Conservation (phyloP, 331 rosid genomes). For the Pyracantha coccinea region DNA sequence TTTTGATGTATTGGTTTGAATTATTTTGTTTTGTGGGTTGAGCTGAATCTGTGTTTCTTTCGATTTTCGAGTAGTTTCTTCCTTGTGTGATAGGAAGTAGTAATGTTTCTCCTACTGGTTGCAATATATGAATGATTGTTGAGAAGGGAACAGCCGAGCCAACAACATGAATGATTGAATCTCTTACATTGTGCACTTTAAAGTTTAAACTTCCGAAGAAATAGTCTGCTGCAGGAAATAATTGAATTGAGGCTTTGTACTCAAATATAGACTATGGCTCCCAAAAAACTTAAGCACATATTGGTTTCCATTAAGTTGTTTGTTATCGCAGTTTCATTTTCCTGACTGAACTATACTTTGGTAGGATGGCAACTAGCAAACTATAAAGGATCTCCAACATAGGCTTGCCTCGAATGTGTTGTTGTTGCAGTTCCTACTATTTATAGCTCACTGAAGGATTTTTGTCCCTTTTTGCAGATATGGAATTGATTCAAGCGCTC, state of each 20-base stretch:
- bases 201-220: background rate
- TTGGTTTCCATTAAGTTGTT: background rate
- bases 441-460: background rate
- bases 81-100: background rate
- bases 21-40: constrained; percentile 1
- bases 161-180: background rate
- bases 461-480: constrained; percentile 13
- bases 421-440: background rate
- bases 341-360: background rate
- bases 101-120: background rate
- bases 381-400: background rate
- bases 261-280: background rate
- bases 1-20: background rate
- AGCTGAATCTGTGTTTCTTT: background rate
- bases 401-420: background rate
- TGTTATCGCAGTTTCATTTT: background rate
- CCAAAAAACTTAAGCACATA: background rate
- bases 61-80: background rate
- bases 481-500: constrained; percentile 12
- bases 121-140: background rate
- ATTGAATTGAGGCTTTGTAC: background rate
- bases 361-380: background rate
- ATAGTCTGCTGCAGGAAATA: background rate
- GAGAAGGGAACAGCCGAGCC: background rate
- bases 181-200: background rate